These are phyloP conservation scores for Magnolia kwangsiensis DNA, from an alignment of 164 flowering plant genomes.

Conservation along the genomic window DNA sequence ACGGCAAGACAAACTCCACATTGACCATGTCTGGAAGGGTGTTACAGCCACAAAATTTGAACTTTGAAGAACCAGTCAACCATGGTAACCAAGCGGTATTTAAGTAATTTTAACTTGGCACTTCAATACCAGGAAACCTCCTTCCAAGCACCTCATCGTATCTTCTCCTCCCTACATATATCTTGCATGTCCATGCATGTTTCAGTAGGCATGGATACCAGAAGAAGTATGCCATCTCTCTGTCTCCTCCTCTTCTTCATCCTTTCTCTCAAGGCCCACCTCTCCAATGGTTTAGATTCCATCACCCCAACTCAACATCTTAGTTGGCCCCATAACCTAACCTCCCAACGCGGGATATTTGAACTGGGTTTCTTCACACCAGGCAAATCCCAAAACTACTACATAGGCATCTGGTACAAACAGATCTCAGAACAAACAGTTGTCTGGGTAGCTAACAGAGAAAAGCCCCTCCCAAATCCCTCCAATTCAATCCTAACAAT, in stretches of 20 bases:
- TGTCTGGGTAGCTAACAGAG: slow-evolving; percentile 30
- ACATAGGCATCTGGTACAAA: slow-evolving; percentile 30
- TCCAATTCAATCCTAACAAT: slow-evolving; percentile 15
- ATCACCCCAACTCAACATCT: slow-evolving; percentile 11
- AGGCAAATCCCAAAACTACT: slow-evolving; percentile 22
- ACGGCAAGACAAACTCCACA: too few species aligned
- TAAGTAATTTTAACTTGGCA: too few species aligned
- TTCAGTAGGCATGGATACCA: not conserved
- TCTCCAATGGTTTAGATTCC: not conserved
- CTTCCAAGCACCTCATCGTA: too few species aligned
- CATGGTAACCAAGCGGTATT: too few species aligned
- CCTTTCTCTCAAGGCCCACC: not conserved
- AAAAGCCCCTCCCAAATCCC: slow-evolving; percentile 12
- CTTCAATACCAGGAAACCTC: too few species aligned
- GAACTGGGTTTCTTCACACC: slow-evolving; percentile 33
- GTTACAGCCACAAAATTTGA: too few species aligned
- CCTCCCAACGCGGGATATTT: slow-evolving; percentile 15
- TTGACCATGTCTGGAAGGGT: too few species aligned
- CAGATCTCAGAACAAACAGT: slow-evolving; percentile 5
- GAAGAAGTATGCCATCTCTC: not conserved
- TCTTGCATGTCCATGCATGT: not conserved
- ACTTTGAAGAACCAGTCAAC: too few species aligned
- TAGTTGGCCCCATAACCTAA: slow-evolving; percentile 13
- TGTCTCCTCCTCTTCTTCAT: not conserved
- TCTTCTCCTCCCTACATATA: not conserved